phyloP scores from a whole-genome alignment of 768 basidiomycete species.

The Suillus clintonianus region DNA sequence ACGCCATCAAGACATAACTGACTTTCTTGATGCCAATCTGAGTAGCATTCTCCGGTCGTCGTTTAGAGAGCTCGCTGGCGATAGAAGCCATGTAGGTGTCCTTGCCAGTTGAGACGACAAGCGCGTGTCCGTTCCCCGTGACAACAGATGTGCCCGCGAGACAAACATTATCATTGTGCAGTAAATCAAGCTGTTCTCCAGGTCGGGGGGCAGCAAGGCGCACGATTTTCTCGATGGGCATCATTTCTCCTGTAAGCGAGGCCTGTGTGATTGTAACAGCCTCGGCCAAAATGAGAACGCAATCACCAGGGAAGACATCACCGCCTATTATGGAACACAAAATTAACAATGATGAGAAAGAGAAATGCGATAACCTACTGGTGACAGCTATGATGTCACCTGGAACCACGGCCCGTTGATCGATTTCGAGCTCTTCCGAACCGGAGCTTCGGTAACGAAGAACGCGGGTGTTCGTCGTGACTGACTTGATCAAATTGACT shows the following conservation, averaged over 20 bases:
- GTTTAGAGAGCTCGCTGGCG: constrained; percentile 33
- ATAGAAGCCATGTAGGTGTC: constrained; percentile 38
- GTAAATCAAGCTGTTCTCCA: constrained; percentile 26
- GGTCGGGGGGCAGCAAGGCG: constrained; percentile 16
- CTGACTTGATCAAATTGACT: constrained; percentile 33
- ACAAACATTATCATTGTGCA: constrained; percentile 34
- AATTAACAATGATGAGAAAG: neutral
- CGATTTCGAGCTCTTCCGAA: constrained; percentile 29
- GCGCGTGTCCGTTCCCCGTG: constrained; percentile 31
- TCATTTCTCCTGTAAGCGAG: constrained; percentile 37
- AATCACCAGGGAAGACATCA: constrained; percentile 39
- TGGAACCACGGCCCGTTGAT: constrained; percentile 32
- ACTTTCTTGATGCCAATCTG: constrained; percentile 36
- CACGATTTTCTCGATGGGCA: constrained; percentile 34
- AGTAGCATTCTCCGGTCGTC: constrained; percentile 34
- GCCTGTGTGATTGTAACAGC: constrained; percentile 36
- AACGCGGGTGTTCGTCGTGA: constrained; percentile 34
- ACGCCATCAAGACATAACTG: constrained; percentile 31
- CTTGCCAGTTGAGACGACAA: constrained; percentile 33
- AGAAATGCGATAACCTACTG: constrained; percentile 18
- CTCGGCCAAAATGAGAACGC: constrained; percentile 33
- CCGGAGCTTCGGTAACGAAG: constrained; percentile 25
- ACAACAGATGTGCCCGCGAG: constrained; percentile 36
- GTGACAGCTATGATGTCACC: constrained; percentile 33
- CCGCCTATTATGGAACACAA: constrained; percentile 22